Evolutionary conservation across 139 green algal genomes (phyloP), one percentile per base, ranked within the genome.

Genomic region (Raphidocelis subcapitata): DNA sequence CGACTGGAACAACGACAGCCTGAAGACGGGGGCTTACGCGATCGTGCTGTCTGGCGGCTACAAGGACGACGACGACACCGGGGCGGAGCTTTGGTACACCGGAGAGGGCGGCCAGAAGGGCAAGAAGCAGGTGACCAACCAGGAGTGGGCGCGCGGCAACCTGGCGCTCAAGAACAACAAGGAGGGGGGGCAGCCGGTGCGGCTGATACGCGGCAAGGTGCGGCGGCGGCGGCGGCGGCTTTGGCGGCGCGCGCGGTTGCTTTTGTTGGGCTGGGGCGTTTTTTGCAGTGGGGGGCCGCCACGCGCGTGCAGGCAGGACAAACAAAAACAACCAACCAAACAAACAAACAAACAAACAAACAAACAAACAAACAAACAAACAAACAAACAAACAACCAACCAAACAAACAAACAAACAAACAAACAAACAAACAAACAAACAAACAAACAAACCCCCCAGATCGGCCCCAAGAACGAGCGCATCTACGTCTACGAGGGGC

Each of bases 41-140:
- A 87, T 92, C 35, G 73, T 74, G 28, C 47, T 92, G 46, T 84
- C 79, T 65, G 87, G 87, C 21, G 80, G 79, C 1, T 92, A 92
- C 70, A 69, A 80, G 35, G 87, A 90, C 70, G 82, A 92, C 31
- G 60, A 73, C 3, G 87, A 92, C 73, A 54, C 69, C 2, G 82
- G 81, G 2, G 66, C 73, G 29, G 64, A 62, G 23, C 62, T 91
- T 31, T 69, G 61, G 31, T 91, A 91, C 82, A 89, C 84, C 3
- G 86, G 86, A 5, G 44, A 73, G 57, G 85, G 85, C 3, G 84
- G 84, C 18, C 65, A 77, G 51, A 44, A 64, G 20, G 26, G 44
- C 20, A 64, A 59, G 24, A 59, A 31, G 24, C 73, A 80, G 65
- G 65, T 80, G 56, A 3, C 29, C 21, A 59, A 81, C 37, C 82